These are phyloP conservation scores for Thalia dealbata DNA, from an alignment of 176 grass and related monocot species.

Conservation along the genomic window DNA sequence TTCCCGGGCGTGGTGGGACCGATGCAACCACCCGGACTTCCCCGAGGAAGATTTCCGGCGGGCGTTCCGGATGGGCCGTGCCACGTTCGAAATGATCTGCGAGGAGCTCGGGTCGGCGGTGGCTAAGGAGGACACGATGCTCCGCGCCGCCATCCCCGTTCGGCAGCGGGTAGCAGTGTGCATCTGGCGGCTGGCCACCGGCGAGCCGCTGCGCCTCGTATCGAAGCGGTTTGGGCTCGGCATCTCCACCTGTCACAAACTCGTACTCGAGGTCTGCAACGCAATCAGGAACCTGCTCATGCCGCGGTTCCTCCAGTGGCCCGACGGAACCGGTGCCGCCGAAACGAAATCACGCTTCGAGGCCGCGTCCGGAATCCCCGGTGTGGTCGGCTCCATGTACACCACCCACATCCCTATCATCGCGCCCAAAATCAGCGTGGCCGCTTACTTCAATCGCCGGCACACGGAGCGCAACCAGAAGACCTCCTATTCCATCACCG, in stretches of 20 bases:
- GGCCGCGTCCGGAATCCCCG: conserved; percentile 31
- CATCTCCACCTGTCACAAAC: conserved; percentile 97
- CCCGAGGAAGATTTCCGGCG: conserved; percentile 70
- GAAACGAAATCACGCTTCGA: conserved; percentile 44
- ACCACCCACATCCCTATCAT: conserved; percentile 97
- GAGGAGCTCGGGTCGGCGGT: conserved; percentile 58
- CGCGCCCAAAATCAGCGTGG: conserved; percentile 83
- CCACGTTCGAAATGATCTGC: conserved; percentile 91
- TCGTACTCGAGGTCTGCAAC: conserved; percentile 81
- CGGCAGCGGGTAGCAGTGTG: conserved; percentile 92
- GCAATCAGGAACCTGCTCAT: conserved; percentile 82
- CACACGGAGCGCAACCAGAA: conserved; percentile 98
- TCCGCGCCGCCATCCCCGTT: conserved; percentile 81
- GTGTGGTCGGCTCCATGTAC: conserved; percentile 74
- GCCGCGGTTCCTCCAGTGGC: conserved; percentile 89
- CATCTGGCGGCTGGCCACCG: conserved; percentile 85
- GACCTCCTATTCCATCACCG: conserved; percentile 94
- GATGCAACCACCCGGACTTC: conserved; percentile 55
- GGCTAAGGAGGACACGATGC: conserved; percentile 96
- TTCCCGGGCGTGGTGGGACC: conserved; percentile 83
- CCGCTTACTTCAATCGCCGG: conserved; percentile 84
- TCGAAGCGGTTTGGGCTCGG: conserved; percentile 95
- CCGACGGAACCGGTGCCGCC: conserved; percentile 25
- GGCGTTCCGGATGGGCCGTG: conserved; percentile 60
- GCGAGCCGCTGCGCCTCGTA: conserved; percentile 84